A percentile compares a stretch with the other conserved stretches of the same genome.
These are phyloP conservation scores for Mycosphaerella sp. DNA, from an alignment of 2,329 filamentous ascomycete genomes.

Conservation along the genomic window DNA sequence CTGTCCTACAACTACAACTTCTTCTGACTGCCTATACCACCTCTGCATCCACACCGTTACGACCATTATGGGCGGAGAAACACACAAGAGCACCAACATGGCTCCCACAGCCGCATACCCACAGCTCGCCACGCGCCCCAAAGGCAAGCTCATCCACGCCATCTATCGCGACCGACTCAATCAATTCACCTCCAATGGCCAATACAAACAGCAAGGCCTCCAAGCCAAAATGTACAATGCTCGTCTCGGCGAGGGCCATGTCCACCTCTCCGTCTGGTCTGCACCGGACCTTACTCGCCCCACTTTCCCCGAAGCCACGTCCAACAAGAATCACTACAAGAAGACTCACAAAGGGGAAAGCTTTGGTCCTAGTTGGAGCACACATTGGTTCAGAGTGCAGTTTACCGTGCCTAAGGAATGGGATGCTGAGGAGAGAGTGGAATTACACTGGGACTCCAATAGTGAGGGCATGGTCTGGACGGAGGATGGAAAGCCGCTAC, in stretches of 20 bases:
- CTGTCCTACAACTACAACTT: not conserved
- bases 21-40: not conserved
- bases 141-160: constrained; percentile 72
- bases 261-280: constrained; percentile 63
- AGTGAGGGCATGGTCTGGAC: constrained; percentile 95
- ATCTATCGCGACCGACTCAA: constrained; percentile 80
- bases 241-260: constrained; percentile 60
- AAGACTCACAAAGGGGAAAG: constrained; percentile 67
- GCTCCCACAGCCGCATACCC: constrained; percentile 41
- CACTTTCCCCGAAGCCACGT: constrained; percentile 74
- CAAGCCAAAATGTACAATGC: constrained; percentile 66
- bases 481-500: constrained; percentile 78
- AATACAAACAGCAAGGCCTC: constrained; percentile 43
- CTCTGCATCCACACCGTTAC: not conserved
- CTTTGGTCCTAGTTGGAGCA: constrained; percentile 95
- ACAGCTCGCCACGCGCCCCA: constrained; percentile 46
- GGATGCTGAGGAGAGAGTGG: constrained; percentile 70
- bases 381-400: constrained; percentile 90
- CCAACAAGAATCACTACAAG: constrained; percentile 60
- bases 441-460: constrained; percentile 92
- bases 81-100: constrained; percentile 23
- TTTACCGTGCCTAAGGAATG: constrained; percentile 71
- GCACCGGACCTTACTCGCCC: constrained; percentile 74
- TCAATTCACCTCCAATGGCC: constrained; percentile 71
- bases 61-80: constrained; percentile 36